A percentile compares a stretch with the other conserved stretches of the same genome.
Evolutionary conservation across 371 early-diverging fungal species (phyloP).

Genomic region (Syncephalastrum contaminatum): DNA sequence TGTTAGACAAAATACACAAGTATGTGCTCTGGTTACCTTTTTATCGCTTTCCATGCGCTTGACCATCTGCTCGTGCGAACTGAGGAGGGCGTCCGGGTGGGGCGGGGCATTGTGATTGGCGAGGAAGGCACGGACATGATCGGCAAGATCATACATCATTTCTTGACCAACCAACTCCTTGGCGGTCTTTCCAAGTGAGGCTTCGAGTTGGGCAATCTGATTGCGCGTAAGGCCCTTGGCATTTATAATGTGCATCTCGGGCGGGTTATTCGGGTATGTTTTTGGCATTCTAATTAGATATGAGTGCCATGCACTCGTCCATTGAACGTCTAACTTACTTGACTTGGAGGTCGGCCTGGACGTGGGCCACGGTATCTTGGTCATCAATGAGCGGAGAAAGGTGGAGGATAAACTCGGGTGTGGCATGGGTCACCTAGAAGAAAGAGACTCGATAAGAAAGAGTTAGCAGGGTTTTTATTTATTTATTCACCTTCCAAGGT

Average conservation of each 20-base stretch:
- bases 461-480: background rate
- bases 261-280: conserved; percentile 69
- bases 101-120: conserved; percentile 61
- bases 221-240: conserved; percentile 55
- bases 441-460: background rate
- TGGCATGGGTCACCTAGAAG: conserved; percentile 52
- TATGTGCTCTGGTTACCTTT: conserved; percentile 29
- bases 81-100: conserved; percentile 51
- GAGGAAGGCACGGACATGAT: conserved; percentile 62
- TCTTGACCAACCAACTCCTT: conserved; percentile 61
- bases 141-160: conserved; percentile 76
- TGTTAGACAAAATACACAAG: no score
- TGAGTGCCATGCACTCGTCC: conserved; percentile 11
- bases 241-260: conserved; percentile 60
- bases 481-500: conserved; percentile 66
- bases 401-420: conserved; percentile 71
- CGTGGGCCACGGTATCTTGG: conserved; percentile 45
- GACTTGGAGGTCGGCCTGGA: conserved; percentile 58
- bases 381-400: conserved; percentile 55
- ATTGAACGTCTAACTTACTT: conserved; percentile 36
- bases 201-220: conserved; percentile 45
- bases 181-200: conserved; percentile 42
- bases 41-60: conserved; percentile 58
- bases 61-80: conserved; percentile 61
- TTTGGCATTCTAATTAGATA: conserved; percentile 50